A percentile compares a stretch with the other conserved stretches of the same genome.
These are phyloP conservation scores for Trichosporon sp. DNA, from an alignment of 1,284 basidiomycete species.

Conservation along the genomic window DNA sequence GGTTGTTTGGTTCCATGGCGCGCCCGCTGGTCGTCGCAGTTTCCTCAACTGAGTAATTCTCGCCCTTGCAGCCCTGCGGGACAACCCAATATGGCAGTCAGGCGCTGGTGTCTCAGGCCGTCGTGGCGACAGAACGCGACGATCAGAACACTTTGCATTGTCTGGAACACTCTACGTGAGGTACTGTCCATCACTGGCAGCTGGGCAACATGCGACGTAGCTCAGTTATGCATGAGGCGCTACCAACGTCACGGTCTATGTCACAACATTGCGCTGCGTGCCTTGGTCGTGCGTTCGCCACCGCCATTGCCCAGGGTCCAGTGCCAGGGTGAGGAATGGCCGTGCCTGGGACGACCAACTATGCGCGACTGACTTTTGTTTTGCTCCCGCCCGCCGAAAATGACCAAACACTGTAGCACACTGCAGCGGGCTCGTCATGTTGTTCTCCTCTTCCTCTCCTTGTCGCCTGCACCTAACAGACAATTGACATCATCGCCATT, in stretches of 20 bases:
- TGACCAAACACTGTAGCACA: conserved; percentile 3
- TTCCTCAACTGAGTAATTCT: neutral
- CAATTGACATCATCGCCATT: conserved; percentile 14
- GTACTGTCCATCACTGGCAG: neutral
- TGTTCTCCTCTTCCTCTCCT: conserved; percentile 10
- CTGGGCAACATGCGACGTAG: neutral
- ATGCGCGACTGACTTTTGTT: conserved; percentile 16
- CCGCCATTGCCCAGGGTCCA: neutral
- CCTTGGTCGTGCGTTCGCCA: conserved; percentile 3
- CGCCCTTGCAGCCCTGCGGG: neutral
- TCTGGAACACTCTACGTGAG: neutral
- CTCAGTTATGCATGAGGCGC: neutral
- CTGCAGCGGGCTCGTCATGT: conserved; percentile 10
- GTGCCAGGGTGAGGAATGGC: neutral
- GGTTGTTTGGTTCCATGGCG: neutral
- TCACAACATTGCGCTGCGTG: neutral
- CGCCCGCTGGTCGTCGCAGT: neutral
- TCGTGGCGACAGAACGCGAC: neutral
- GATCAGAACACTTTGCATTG: neutral
- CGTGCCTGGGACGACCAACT: neutral
- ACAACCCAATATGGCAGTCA: conserved; percentile 5
- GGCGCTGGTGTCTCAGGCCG: neutral
- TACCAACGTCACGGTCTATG: conserved; percentile 1
- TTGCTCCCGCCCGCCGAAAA: conserved; percentile 13
- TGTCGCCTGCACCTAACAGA: neutral